These are phyloP conservation scores for Paspalum notatum DNA, from an alignment of 176 grass and related monocot species.

Conservation along the genomic window DNA sequence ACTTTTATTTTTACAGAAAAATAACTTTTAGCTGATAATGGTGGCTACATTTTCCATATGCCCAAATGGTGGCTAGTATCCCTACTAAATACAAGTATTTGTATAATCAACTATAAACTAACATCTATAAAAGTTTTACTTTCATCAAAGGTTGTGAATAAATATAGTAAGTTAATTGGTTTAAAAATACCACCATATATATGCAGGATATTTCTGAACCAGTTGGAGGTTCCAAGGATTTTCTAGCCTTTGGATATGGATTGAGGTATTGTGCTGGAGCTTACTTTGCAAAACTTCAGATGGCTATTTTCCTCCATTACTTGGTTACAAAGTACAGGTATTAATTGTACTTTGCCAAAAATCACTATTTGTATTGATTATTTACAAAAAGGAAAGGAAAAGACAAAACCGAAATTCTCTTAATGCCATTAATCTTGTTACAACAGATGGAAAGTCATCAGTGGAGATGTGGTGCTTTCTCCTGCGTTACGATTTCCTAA, in stretches of 20 bases:
- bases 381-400: too few relatives aligned
- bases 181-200: neutral
- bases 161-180: neutral
- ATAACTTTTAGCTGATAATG: too few relatives aligned
- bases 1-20: too few relatives aligned
- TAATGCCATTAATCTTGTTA: neutral
- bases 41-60: too few relatives aligned
- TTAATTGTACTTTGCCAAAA: neutral
- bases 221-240: constrained; percentile 59
- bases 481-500: constrained; percentile 3
- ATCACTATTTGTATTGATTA: too few relatives aligned
- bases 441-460: neutral
- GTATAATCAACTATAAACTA: too few relatives aligned
- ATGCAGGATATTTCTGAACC: constrained; percentile 43
- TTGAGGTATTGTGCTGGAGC: constrained; percentile 55
- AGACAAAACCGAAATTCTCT: too few relatives aligned
- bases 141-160: too few relatives aligned
- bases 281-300: constrained; percentile 59
- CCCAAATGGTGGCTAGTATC: too few relatives aligned
- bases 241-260: constrained; percentile 63
- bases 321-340: constrained; percentile 70
- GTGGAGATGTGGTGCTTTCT: neutral
- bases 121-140: too few relatives aligned
- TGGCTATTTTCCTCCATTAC: constrained; percentile 59
- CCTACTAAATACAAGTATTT: too few relatives aligned